Conservation (phyloP, 2,329 filamentous ascomycete genomes). For the Talaromyces atroroseus region DNA sequence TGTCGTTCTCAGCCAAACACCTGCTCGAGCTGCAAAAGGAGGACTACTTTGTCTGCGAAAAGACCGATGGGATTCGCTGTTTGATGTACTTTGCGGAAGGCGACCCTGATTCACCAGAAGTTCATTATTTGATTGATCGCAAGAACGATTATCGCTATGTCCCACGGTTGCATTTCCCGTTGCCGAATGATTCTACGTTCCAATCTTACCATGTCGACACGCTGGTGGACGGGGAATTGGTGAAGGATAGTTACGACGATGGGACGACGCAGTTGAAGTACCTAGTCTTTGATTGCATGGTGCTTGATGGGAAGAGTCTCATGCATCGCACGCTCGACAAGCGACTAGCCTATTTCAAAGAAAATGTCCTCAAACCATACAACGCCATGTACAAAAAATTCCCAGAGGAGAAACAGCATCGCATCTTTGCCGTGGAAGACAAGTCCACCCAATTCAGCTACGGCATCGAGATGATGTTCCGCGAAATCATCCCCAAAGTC, state of each 20-base stretch:
- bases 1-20: constrained; percentile 81
- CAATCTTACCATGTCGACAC: constrained; percentile 71
- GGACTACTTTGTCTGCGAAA: constrained; percentile 98
- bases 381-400: constrained; percentile 67
- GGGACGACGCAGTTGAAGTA: constrained; percentile 70
- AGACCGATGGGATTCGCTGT: constrained; percentile 93
- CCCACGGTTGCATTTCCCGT: constrained; percentile 72
- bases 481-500: constrained; percentile 72
- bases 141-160: constrained; percentile 97
- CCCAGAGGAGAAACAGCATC: constrained; percentile 62
- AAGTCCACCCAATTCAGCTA: constrained; percentile 89
- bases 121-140: constrained; percentile 91
- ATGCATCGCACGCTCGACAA: constrained; percentile 81
- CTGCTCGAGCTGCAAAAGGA: constrained; percentile 71
- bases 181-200: constrained; percentile 55
- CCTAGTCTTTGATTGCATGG: constrained; percentile 88
- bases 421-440: constrained; percentile 76
- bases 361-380: constrained; percentile 72
- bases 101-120: constrained; percentile 58
- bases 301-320: constrained; percentile 69
- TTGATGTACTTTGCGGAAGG: constrained; percentile 75
- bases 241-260: constrained; percentile 69
- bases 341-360: constrained; percentile 78
- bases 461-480: constrained; percentile 87
- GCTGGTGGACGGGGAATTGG: constrained; percentile 86